A percentile compares a stretch with the other conserved stretches of the same genome.
Evolutionary conservation across 805 yeast species (phyloP).

Genomic region (Wickerhamiella nectarea): DNA sequence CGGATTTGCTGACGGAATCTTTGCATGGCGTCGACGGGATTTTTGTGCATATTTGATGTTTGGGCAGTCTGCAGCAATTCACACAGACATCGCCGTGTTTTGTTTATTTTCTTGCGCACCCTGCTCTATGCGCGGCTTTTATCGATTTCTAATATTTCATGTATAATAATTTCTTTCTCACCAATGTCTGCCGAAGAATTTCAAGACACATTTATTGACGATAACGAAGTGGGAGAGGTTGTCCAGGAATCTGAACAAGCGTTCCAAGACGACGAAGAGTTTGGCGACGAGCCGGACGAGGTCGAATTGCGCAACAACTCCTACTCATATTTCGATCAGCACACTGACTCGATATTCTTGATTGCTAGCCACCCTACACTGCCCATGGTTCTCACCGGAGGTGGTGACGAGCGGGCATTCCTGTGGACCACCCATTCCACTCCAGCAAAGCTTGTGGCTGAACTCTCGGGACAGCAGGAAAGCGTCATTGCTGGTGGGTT

Average conservation of each 20-base stretch:
- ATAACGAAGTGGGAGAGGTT: conserved; percentile 21
- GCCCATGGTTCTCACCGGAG: conserved; percentile 82
- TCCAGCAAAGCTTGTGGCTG: conserved; percentile 69
- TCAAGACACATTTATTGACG: conserved; percentile 19
- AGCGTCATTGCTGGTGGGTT: conserved; percentile 77
- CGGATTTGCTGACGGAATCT: not conserved
- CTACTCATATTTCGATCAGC: conserved; percentile 76
- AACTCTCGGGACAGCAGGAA: conserved; percentile 71
- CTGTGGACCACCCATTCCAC: conserved; percentile 74
- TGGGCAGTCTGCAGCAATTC: no score
- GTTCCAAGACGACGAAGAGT: conserved; percentile 17
- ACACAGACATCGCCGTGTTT: no score
- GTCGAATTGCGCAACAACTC: conserved; percentile 86
- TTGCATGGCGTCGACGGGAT: not conserved
- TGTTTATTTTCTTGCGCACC: no score
- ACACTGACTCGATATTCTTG: conserved; percentile 73
- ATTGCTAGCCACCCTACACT: conserved; percentile 72
- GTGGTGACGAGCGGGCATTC: conserved; percentile 82
- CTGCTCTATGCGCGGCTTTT: no score
- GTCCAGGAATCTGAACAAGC: conserved; percentile 8
- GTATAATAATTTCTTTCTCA: not conserved
- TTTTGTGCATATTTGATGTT: no score
- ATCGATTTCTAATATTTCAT: not conserved
- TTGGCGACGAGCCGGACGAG: conserved; percentile 41
- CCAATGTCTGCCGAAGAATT: conserved; percentile 4